Evolutionary conservation across 2,329 filamentous ascomycete genomes (phyloP).

Genomic region (Amesomyces nigricolor): DNA sequence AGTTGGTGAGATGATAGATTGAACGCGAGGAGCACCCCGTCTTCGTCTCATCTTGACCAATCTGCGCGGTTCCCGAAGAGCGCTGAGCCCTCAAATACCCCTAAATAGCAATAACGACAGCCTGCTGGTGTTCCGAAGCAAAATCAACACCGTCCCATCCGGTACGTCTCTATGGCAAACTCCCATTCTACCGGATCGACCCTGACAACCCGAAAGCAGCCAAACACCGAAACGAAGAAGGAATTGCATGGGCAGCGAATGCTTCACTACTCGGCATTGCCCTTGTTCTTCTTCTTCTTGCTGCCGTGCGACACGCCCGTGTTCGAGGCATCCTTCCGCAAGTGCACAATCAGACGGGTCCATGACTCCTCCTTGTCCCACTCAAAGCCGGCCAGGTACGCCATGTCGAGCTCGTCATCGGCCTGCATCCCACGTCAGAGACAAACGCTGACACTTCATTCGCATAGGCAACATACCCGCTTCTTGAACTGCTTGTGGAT

Average conservation of each 20-base stretch:
- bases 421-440: constrained; percentile 45
- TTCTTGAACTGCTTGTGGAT: constrained; percentile 98
- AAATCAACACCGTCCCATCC: not conserved
- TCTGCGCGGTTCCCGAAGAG: not conserved
- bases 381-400: constrained; percentile 90
- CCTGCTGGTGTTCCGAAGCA: not conserved
- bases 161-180: constrained; percentile 6
- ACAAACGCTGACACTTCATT: not conserved
- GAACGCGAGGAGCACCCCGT: not conserved
- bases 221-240: constrained; percentile 6
- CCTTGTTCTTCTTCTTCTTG: constrained; percentile 49
- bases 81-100: not conserved
- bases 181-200: constrained; percentile 16
- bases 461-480: constrained; percentile 59
- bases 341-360: constrained; percentile 81
- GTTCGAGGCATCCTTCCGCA: constrained; percentile 55
- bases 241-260: constrained; percentile 1
- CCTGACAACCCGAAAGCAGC: constrained; percentile 10
- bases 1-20: constrained; percentile 6
- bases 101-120: not conserved
- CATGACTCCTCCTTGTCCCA: constrained; percentile 93
- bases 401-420: constrained; percentile 83
- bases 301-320: constrained; percentile 49
- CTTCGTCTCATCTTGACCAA: no score
- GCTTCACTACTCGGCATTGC: constrained; percentile 21